Evolutionary conservation across 2,329 filamentous ascomycete genomes (phyloP).

Genomic region (Drechslerella stenobrocha): DNA sequence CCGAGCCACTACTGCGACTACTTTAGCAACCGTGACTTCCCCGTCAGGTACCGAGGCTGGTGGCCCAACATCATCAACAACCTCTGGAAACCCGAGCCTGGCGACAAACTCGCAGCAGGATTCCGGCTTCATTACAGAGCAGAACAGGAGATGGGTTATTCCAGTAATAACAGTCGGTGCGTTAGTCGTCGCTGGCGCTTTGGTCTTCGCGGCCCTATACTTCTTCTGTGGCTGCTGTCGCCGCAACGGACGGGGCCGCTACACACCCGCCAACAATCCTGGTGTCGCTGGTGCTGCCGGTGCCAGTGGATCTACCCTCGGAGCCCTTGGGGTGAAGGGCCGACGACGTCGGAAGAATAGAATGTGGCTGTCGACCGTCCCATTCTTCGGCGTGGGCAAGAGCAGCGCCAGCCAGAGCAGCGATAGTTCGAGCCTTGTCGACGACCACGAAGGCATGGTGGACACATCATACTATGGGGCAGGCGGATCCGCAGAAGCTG

Average conservation of each 20-base stretch:
- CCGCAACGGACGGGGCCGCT: slow-evolving; percentile 17
- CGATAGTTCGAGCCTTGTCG: slow-evolving; percentile 31
- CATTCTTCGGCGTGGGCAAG: slow-evolving; percentile 32
- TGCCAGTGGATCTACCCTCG: slow-evolving; percentile 1
- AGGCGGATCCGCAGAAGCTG: slow-evolving; percentile 11
- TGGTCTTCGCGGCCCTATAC: slow-evolving; percentile 21
- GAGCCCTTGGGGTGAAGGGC: background rate
- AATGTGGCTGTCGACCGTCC: slow-evolving; percentile 37
- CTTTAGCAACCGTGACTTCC: background rate
- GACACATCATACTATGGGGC: slow-evolving; percentile 44
- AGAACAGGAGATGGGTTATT: slow-evolving; percentile 44
- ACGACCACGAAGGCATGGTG: slow-evolving; percentile 17
- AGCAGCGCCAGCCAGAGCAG: slow-evolving; percentile 26
- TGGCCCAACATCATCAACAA: slow-evolving; percentile 2
- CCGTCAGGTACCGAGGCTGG: background rate
- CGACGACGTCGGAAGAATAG: slow-evolving; percentile 21
- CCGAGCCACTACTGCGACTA: background rate
- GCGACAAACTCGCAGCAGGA: slow-evolving; percentile 12
- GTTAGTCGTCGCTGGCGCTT: slow-evolving; percentile 28
- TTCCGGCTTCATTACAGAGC: slow-evolving; percentile 26
- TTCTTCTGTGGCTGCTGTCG: slow-evolving; percentile 42
- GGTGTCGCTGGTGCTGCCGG: slow-evolving; percentile 8
- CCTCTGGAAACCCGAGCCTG: slow-evolving; percentile 7
- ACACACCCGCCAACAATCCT: slow-evolving; percentile 21
- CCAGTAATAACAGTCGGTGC: slow-evolving; percentile 36